phyloP scores from a whole-genome alignment of 2,329 filamentous ascomycete genomes.

The Talaromyces sp. region DNA sequence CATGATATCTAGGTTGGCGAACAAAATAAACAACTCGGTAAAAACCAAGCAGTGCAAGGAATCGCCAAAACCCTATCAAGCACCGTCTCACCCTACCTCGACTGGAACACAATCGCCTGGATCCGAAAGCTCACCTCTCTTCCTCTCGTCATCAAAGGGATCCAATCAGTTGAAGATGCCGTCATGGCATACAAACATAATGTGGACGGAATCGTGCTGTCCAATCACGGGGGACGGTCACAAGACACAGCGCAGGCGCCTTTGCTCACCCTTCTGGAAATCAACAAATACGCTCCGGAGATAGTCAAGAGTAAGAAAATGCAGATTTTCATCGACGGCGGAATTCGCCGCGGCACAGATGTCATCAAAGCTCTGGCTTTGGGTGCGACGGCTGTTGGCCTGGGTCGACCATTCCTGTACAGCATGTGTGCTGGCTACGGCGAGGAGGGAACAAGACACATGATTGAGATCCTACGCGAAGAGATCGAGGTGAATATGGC shows the following conservation, averaged over 20 bases:
- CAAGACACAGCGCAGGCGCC: constrained; percentile 42
- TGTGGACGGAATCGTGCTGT: constrained; percentile 39
- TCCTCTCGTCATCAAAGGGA: constrained; percentile 33
- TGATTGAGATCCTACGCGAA: constrained; percentile 25
- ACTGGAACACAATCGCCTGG: constrained; percentile 31
- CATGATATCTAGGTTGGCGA: constrained; percentile 8
- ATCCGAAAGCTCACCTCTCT: constrained; percentile 33
- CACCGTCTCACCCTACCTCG: constrained; percentile 23
- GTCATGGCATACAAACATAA: constrained; percentile 40
- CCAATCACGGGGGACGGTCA: constrained; percentile 42
- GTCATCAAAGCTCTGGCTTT: constrained; percentile 62
- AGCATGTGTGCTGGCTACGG: constrained; percentile 54
- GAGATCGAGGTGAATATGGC: constrained; percentile 32
- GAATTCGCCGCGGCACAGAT: constrained; percentile 59
- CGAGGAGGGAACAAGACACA: constrained; percentile 47
- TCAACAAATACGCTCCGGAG: constrained; percentile 55
- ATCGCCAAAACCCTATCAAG: constrained; percentile 25
- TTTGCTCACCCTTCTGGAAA: constrained; percentile 56
- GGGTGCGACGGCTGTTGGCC: constrained; percentile 57
- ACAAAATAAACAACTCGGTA: constrained; percentile 9
- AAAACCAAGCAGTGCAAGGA: constrained; percentile 15
- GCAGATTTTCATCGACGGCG: constrained; percentile 61
- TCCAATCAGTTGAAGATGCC: constrained; percentile 47
- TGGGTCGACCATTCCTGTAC: constrained; percentile 58
- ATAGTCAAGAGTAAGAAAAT: constrained; percentile 48